Base-by-base conservation (phyloP, 75 land plant species). In the Ceratopteris richardii region DNA sequence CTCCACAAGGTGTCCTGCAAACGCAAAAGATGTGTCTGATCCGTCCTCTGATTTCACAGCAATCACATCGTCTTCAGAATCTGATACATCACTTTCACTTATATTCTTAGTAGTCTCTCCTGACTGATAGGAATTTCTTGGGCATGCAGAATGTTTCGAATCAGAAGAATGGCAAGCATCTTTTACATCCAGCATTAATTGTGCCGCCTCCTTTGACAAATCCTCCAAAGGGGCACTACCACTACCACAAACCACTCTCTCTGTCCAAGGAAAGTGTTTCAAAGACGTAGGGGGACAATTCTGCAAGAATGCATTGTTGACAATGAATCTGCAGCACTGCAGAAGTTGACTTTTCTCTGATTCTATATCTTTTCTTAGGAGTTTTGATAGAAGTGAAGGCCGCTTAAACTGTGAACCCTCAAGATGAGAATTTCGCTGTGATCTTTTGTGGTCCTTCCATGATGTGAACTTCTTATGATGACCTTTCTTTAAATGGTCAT, bases 291-390 rank as follows among this genome's bases (percentile, higher is more conserved):
- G 69, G 29, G 90, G 77, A 75, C 67, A 61, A 26, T 84, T 72
- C 33, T 76, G 54, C 57, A 95, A 67, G 56, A 95, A 95, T 1
- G 76, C 62, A 58, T 95, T 95, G 63, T 84, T 77, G 6, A 66
- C 82, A 72, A 86, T 77, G 77, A 95, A 95, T 66, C 91, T 75
- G 54, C 92, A 84, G 67, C 66, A 79, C 47, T 95, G 97, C 69
- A 95, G 54, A 31, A 95, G 43, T 23, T 65, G 67, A 55, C 70
- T 77, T 57, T 76, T 95, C 33, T 95, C 99, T 62, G 70, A 71
- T 44, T 63, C 72, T 21, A 94, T 73, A 26, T 83, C 91, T 19
- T 75, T 25, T 33, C 58, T 66, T 28, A 94, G 65, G 17, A 94
- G 81, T 71, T 94, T 90, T 50, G 88, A 54, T 62, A 94, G 55